phyloP scores from a whole-genome alignment of 306 rosid genomes.

The Prunus kanzakura region DNA sequence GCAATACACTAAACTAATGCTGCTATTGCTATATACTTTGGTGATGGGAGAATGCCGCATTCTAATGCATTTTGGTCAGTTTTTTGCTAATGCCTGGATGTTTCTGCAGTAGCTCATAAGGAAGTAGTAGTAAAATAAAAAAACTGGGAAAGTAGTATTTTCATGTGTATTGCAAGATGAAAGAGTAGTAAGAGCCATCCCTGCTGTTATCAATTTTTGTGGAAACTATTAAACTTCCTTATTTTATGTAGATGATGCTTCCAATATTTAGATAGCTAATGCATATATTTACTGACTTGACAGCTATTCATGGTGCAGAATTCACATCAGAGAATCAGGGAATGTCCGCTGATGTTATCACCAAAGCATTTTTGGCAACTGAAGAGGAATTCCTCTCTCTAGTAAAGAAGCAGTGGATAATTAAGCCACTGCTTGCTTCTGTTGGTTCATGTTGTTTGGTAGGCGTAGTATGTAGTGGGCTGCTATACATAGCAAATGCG shows the following conservation, averaged over 20 bases:
- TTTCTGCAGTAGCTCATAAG: neutral
- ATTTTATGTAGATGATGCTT: neutral
- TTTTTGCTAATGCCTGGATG: neutral
- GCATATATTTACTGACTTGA: constrained; percentile 44
- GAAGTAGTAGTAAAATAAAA: neutral
- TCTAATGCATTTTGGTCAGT: neutral
- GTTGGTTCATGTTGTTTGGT: constrained; percentile 92
- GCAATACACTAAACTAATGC: neutral
- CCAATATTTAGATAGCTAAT: constrained; percentile 34
- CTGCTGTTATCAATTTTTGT: neutral
- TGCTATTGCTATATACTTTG: neutral
- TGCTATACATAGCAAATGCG: constrained; percentile 85
- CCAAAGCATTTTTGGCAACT: constrained; percentile 76
- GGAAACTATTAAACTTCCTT: neutral
- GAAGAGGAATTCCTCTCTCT: constrained; percentile 83
- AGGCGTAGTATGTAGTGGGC: constrained; percentile 74
- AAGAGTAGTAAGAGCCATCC: neutral
- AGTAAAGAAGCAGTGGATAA: constrained; percentile 73
- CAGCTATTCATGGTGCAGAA: constrained; percentile 64
- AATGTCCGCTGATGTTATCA: constrained; percentile 82
- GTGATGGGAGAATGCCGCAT: neutral
- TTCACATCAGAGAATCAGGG: constrained; percentile 65
- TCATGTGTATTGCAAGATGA: neutral
- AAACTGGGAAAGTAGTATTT: neutral
- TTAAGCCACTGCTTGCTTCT: constrained; percentile 79